Evolutionary conservation across 139 green algal genomes (phyloP), one percentile per base, ranked within the genome.

Genomic region (Spirogloea muscicola): DNA sequence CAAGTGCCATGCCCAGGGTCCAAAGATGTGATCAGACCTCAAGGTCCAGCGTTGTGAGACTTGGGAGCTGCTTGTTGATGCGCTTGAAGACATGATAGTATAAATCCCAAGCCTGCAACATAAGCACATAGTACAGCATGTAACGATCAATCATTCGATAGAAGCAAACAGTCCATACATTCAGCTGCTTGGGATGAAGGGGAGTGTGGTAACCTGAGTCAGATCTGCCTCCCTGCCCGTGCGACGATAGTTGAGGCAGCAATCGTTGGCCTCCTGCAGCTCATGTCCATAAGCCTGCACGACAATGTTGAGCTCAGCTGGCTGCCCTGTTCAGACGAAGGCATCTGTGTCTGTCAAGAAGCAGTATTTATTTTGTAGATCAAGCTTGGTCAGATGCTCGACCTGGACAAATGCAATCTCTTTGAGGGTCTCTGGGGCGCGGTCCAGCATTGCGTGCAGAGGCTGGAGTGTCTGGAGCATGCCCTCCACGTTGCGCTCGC

Each of bases 41-140:
- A n/a, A 98, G 85, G 83, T 99, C 93, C 71, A 99, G 85, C 0
- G 90, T 94, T n/a, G 90, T 96, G 25, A 99, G 84, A 9, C 68
- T 86, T 73, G 94, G 94, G 68, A 98, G 87, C 84, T 97, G 91
- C 88, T 97, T 98, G 86, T 98, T 97, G 88, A 99, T 98, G 81
- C 91, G 87, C 82, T 96, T 97, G 90, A 99, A 99, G 2, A 98
- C 93, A 75, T 98, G 91, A 87, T 98, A 99, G 85, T 99, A 99
- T 21, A 97, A 86, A 80, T 99, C 94, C 94, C 94, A 99, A 3
- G 94, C 94, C 80, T 95, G 89, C 2, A 4, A n/a, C n/a, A n/a
- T n/a, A n/a, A n/a, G n/a, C n/a, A n/a, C n/a, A n/a, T n/a, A n/a
- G n/a, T n/a, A n/a, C n/a, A n/a, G n/a, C n/a, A n/a, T n/a, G n/a